Conservation (phyloP, 2,329 filamentous ascomycete species). For the Stemphylium vesicarium region DNA sequence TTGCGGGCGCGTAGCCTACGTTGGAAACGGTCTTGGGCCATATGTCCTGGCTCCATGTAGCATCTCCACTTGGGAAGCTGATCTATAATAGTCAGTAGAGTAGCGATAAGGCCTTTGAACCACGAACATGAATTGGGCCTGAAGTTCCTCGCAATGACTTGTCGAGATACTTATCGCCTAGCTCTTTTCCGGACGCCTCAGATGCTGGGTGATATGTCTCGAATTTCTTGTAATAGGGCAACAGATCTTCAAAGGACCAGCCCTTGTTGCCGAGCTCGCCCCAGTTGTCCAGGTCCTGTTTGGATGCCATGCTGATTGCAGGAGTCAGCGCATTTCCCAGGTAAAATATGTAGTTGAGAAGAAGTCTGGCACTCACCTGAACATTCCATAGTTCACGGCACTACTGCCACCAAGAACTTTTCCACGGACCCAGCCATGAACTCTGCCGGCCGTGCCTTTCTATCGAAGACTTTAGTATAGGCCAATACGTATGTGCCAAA, state of each 20-base stretch:
- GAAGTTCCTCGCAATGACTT: slow-evolving; percentile 29
- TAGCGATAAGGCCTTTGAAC: background rate
- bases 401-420: slow-evolving; percentile 48
- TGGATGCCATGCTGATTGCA: slow-evolving; percentile 29
- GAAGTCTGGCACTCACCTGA: background rate
- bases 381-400: slow-evolving; percentile 47
- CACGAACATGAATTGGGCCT: slow-evolving; percentile 33
- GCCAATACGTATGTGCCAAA: background rate
- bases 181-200: slow-evolving; percentile 22
- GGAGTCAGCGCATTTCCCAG: background rate
- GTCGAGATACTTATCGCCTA: slow-evolving; percentile 36
- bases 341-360: background rate
- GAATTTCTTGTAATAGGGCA: slow-evolving; percentile 47
- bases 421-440: slow-evolving; percentile 37
- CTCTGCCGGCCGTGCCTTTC: slow-evolving; percentile 28
- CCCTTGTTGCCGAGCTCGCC: slow-evolving; percentile 47
- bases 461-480: slow-evolving; percentile 15
- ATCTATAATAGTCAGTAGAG: slow-evolving; percentile 17
- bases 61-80: slow-evolving; percentile 31
- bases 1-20: slow-evolving; percentile 29
- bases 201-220: slow-evolving; percentile 41
- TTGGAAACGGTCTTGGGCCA: slow-evolving; percentile 38
- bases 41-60: slow-evolving; percentile 30
- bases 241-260: slow-evolving; percentile 46
- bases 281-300: slow-evolving; percentile 49